Evolutionary conservation across 352 stramenopile genomes (phyloP).

Genomic region (Phytophthora vignae): DNA sequence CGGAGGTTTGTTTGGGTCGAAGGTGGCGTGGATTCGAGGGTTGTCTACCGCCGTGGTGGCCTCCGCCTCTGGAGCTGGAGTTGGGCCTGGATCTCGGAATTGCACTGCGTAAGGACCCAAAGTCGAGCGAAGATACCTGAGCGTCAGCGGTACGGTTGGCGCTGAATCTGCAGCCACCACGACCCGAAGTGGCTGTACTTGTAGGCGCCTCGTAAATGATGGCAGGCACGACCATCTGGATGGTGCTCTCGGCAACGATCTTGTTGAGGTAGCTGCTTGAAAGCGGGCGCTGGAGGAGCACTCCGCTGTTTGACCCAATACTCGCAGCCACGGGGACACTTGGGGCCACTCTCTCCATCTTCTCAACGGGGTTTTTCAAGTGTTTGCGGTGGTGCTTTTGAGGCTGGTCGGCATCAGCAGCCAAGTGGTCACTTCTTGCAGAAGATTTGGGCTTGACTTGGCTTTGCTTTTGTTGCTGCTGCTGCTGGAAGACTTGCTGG

Average conservation of each 20-base stretch:
- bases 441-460: neutral
- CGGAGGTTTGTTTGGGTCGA: constrained; percentile 6
- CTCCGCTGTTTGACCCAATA: constrained; percentile 7
- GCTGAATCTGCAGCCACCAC: neutral
- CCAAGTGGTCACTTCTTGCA: neutral
- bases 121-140: constrained; percentile 13
- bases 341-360: constrained; percentile 35
- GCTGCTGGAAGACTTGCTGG: constrained; percentile 56
- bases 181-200: neutral
- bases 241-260: constrained; percentile 26
- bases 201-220: constrained; percentile 24
- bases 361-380: constrained; percentile 74
- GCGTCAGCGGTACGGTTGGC: neutral
- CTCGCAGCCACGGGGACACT: constrained; percentile 5
- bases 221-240: constrained; percentile 33
- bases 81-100: constrained; percentile 12
- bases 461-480: constrained; percentile 8
- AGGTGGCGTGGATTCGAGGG: constrained; percentile 21
- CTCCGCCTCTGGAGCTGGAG: constrained; percentile 8
- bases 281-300: constrained; percentile 31
- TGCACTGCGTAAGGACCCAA: constrained; percentile 10
- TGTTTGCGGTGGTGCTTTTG: constrained; percentile 43
- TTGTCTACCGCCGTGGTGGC: neutral
- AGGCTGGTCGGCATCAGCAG: constrained; percentile 11
- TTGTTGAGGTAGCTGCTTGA: constrained; percentile 28